Base-by-base conservation (phyloP, 345 rosid genomes). In the Gossypium herbaceum region DNA sequence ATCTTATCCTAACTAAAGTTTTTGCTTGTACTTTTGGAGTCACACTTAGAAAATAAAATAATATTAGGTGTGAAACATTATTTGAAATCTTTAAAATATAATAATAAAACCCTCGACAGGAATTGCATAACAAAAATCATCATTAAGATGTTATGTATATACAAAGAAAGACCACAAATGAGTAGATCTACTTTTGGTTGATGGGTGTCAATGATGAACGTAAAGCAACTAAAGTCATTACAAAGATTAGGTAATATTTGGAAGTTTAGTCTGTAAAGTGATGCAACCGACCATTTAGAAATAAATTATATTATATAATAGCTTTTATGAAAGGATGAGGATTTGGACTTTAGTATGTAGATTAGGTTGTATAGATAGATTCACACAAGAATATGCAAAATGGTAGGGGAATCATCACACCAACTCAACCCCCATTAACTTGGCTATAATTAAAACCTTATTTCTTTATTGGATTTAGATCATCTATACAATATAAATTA, bases 371-470 rank as follows among this genome's bases (percentile, higher is more conserved):
- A 52, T 29, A 54, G 17, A 19, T 43, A 70, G 61, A 70, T 70
- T 70, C 73, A 51, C 16, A 27, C 73, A 69, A 51, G 13, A 25
- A 51, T 25, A 51, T 25, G 73, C 60, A 16, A 27, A 54, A 34
- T 52, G 61, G 73, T n/a, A 27, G 60, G 73, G 60, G 60, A 70
- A 25, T 70, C 73, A 70, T 70, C 61, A 70, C 73, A 29, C 47
- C 61, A 70, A 68, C 72, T 48, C 7, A 48, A 24, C 15, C 71
- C 48, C 59, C 43, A 68, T 68, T 56, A 9, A 48, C 9, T 45
- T 7, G 29, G 4, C 1, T 67, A 7, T 8, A 19, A 55, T 55
- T 55, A 55, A 47, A 48, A 9, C 2, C 0, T 16, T 48, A 3
- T 68, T 47, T 48, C 43, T 22, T 68, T 68, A 13, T 68, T 4